Evolutionary conservation across 768 basidiomycete species (phyloP).

Genomic region (Phaeotremella skinneri): DNA sequence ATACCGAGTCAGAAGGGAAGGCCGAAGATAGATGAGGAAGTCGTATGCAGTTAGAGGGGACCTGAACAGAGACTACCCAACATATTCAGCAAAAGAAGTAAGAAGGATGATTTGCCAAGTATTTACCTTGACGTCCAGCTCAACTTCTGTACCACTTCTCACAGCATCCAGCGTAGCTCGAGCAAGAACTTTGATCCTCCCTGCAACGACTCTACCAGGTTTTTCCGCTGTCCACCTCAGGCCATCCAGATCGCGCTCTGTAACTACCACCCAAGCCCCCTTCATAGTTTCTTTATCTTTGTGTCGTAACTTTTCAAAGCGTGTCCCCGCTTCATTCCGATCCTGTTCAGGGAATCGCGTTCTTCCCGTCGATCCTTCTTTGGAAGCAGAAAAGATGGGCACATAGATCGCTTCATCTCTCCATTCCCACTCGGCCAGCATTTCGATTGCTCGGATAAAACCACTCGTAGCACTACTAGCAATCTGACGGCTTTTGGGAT

Average conservation of each 20-base stretch:
- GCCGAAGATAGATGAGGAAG: conserved; percentile 72
- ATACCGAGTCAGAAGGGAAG: conserved; percentile 66
- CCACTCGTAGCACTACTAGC: conserved; percentile 67
- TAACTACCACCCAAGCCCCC: conserved; percentile 70
- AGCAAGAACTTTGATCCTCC: conserved; percentile 69
- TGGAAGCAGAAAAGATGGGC: conserved; percentile 60
- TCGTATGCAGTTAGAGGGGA: conserved; percentile 85
- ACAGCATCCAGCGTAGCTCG: conserved; percentile 68
- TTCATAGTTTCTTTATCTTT: conserved; percentile 52
- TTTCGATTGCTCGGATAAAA: conserved; percentile 67
- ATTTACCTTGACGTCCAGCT: conserved; percentile 63
- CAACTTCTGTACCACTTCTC: conserved; percentile 58
- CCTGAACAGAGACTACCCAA: conserved; percentile 69
- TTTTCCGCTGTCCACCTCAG: conserved; percentile 68
- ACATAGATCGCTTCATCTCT: conserved; percentile 66
- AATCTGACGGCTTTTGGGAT: conserved; percentile 56
- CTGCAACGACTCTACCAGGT: conserved; percentile 71
- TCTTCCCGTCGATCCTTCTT: conserved; percentile 23
- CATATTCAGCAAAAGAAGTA: background rate
- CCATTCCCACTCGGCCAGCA: conserved; percentile 72
- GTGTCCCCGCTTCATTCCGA: conserved; percentile 43
- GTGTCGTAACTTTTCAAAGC: conserved; percentile 47
- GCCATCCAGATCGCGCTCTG: conserved; percentile 72
- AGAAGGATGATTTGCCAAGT: background rate
- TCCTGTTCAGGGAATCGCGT: conserved; percentile 49